A percentile compares a stretch with the other conserved stretches of the same genome.
phyloP scores from a whole-genome alignment of 345 rosid species.

The Hirschfeldia incana region DNA sequence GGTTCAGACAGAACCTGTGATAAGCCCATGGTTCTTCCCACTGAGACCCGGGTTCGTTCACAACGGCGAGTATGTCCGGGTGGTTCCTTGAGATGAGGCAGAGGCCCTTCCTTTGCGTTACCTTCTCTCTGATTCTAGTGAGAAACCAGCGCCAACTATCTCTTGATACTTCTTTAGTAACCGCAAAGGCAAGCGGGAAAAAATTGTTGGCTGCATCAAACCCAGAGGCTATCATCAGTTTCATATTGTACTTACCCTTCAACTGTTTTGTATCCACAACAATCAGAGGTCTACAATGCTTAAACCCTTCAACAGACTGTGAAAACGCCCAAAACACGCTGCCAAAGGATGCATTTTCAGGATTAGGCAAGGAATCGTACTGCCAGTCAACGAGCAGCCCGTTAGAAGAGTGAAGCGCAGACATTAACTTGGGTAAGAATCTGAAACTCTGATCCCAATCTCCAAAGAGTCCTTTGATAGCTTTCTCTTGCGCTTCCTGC shows the following conservation, averaged over 20 bases:
- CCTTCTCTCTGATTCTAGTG: constrained; percentile 14
- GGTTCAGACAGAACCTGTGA: constrained; percentile 5
- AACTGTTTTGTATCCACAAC: background rate
- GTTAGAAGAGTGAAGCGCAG: background rate
- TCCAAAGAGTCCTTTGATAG: background rate
- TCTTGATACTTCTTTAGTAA: background rate
- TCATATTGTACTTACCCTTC: background rate
- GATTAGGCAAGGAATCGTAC: background rate
- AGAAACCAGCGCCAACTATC: constrained; percentile 29
- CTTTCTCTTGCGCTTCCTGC: background rate
- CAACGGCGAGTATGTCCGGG: constrained; percentile 3
- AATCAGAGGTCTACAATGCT: constrained; percentile 9
- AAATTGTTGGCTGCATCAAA: background rate
- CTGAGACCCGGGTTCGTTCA: background rate
- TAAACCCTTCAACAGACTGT: constrained; percentile 20
- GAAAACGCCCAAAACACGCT: constrained; percentile 25
- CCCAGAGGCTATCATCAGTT: constrained; percentile 10
- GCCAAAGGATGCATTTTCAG: background rate
- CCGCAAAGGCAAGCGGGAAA: constrained; percentile 13
- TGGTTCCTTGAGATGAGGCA: constrained; percentile 18
- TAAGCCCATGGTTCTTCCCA: constrained; percentile 26
- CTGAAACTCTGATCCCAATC: constrained; percentile 5
- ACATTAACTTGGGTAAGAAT: constrained; percentile 11
- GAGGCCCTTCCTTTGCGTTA: constrained; percentile 13
- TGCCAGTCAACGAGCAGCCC: background rate